Evolutionary conservation across 2,329 filamentous ascomycete genomes (phyloP).

Genomic region (Tolypocladium ophioglossoides): DNA sequence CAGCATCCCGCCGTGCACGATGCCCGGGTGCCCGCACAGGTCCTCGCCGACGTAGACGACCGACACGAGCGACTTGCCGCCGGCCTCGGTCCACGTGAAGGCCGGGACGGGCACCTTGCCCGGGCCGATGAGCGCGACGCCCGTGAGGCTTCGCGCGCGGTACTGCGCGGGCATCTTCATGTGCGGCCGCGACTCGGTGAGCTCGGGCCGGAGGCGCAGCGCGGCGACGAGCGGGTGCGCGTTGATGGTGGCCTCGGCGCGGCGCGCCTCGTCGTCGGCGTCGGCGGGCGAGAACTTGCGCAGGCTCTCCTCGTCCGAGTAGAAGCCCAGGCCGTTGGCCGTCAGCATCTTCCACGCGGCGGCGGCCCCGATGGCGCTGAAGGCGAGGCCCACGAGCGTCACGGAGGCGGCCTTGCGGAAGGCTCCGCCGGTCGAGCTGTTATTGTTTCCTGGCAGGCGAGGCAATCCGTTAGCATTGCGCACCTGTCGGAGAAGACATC

Average conservation of each 20-base stretch:
- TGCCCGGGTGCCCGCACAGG: constrained; percentile 80
- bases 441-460: not conserved
- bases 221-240: constrained; percentile 62
- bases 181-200: constrained; percentile 72
- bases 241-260: constrained; percentile 65
- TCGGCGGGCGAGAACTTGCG: constrained; percentile 45
- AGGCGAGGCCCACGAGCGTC: constrained; percentile 19
- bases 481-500: not conserved
- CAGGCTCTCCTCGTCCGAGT: constrained; percentile 61
- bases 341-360: constrained; percentile 25
- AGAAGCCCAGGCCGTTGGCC: constrained; percentile 25
- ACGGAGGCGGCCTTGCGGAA: constrained; percentile 14
- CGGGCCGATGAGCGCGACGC: constrained; percentile 64
- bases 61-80: constrained; percentile 57
- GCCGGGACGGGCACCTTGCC: constrained; percentile 74
- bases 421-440: not conserved
- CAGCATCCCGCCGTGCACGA: constrained; percentile 81
- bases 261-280: constrained; percentile 37
- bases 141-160: constrained; percentile 69
- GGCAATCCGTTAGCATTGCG: not conserved
- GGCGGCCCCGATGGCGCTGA: constrained; percentile 19
- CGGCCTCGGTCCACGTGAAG: constrained; percentile 61
- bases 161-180: constrained; percentile 69
- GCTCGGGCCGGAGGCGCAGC: constrained; percentile 55
- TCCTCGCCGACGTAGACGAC: constrained; percentile 69